Evolutionary conservation across 768 basidiomycete genomes (phyloP).

Genomic region (Trametes elegans): DNA sequence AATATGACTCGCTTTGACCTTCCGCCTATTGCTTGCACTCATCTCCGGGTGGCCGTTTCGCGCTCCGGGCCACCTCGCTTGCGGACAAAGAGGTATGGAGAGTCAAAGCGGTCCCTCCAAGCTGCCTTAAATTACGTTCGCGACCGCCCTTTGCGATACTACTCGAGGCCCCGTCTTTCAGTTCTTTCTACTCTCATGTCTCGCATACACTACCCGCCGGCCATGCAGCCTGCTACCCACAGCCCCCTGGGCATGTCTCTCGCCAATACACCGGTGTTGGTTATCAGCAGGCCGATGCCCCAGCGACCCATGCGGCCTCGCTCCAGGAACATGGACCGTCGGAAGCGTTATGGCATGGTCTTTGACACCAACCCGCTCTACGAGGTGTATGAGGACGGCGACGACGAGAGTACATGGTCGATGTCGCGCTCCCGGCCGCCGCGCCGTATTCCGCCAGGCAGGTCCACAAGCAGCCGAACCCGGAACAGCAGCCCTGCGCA

Average conservation of each 20-base stretch:
- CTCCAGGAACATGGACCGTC: not conserved
- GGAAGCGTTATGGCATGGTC: slow-evolving; percentile 10
- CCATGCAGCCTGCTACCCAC: slow-evolving; percentile 2
- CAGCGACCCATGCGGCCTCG: slow-evolving; percentile 9
- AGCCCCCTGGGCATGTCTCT: slow-evolving; percentile 15
- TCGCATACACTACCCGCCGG: slow-evolving; percentile 4
- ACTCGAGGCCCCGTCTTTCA: slow-evolving; percentile 4
- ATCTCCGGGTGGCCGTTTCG: slow-evolving; percentile 10
- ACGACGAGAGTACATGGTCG: slow-evolving; percentile 19
- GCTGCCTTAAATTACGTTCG: not conserved
- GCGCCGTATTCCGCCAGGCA: slow-evolving; percentile 6
- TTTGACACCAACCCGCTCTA: slow-evolving; percentile 7
- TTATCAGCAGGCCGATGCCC: slow-evolving; percentile 17
- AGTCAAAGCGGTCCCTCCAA: not conserved
- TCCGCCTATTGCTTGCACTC: not conserved
- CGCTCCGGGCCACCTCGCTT: slow-evolving; percentile 5
- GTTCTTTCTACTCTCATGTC: slow-evolving; percentile 5
- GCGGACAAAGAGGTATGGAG: slow-evolving; percentile 4
- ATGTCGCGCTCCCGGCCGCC: slow-evolving; percentile 17
- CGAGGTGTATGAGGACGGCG: slow-evolving; percentile 5
- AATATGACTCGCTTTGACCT: not conserved
- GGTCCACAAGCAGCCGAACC: not conserved
- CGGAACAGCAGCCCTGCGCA: slow-evolving; percentile 20
- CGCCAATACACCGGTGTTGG: slow-evolving; percentile 12
- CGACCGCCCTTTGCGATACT: slow-evolving; percentile 4